A percentile compares a stretch with the other conserved stretches of the same genome.
These are phyloP conservation scores for Omphalotus guepiniiformis DNA, from an alignment of 768 basidiomycete species.

Conservation along the genomic window DNA sequence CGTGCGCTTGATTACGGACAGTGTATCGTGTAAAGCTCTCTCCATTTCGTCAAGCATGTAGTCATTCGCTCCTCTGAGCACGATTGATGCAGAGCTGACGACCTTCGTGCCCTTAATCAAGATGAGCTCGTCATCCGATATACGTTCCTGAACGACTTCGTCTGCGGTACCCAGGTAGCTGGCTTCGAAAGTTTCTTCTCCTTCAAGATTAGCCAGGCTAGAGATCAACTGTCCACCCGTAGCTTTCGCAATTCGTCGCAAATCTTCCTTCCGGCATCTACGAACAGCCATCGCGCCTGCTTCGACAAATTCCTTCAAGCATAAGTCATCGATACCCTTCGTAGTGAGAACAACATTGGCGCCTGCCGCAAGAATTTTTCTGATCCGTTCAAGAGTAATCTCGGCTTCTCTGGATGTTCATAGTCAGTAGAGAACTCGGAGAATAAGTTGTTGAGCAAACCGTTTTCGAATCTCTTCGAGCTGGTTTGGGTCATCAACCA, in stretches of 20 bases:
- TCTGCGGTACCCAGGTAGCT: conserved; percentile 89
- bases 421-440: background rate
- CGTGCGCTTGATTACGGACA: conserved; percentile 95
- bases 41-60: conserved; percentile 99
- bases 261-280: conserved; percentile 95
- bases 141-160: conserved; percentile 94
- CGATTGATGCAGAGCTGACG: conserved; percentile 88
- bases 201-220: conserved; percentile 92
- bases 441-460: conserved; percentile 35
- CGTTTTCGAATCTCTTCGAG: conserved; percentile 94
- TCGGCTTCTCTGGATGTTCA: conserved; percentile 76
- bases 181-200: conserved; percentile 95
- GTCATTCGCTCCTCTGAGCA: conserved; percentile 96
- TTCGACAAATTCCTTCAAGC: conserved; percentile 97
- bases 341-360: conserved; percentile 97
- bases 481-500: conserved; percentile 95
- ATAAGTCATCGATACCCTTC: conserved; percentile 97
- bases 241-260: conserved; percentile 94
- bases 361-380: conserved; percentile 92
- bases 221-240: conserved; percentile 93
- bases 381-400: conserved; percentile 91
- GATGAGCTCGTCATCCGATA: conserved; percentile 98
- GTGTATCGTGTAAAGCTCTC: conserved; percentile 87
- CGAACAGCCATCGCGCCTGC: conserved; percentile 99
- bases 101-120: conserved; percentile 97